phyloP scores from a whole-genome alignment of 2,329 filamentous ascomycete species.

The Neophaeococcomyces aloes region DNA sequence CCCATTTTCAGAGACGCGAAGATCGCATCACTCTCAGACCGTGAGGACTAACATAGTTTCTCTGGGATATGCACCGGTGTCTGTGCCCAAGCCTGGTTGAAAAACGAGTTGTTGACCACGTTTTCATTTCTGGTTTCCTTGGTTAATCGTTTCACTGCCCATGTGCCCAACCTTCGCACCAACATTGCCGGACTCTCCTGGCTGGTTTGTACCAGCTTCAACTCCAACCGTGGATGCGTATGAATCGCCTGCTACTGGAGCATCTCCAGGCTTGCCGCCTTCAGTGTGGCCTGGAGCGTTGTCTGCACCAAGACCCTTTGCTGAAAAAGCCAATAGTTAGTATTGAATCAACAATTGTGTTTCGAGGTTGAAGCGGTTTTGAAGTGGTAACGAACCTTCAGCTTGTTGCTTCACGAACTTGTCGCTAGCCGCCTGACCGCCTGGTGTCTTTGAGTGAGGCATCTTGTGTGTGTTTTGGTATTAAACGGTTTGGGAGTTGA shows the following conservation, averaged over 20 bases:
- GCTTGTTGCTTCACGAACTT: slow-evolving; percentile 10
- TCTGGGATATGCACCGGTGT: no score
- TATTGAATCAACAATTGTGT: neutral
- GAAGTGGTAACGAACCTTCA: neutral
- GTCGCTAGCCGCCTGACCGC: slow-evolving; percentile 4
- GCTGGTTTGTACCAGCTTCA: slow-evolving; percentile 4
- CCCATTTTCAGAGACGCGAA: no score
- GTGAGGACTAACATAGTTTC: no score
- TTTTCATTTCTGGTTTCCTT: slow-evolving; percentile 3
- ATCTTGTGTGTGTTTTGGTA: neutral
- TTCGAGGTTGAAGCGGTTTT: neutral
- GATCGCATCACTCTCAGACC: slow-evolving; percentile 1
- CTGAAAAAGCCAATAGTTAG: slow-evolving; percentile 1
- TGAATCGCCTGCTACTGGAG: slow-evolving; percentile 8
- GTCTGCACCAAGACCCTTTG: slow-evolving; percentile 3
- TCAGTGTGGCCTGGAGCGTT: slow-evolving; percentile 8
- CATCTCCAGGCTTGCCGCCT: slow-evolving; percentile 3
- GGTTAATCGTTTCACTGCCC: slow-evolving; percentile 2
- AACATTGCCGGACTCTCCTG: slow-evolving; percentile 7
- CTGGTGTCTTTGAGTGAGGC: slow-evolving; percentile 6
- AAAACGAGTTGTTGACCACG: neutral
- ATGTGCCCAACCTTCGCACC: slow-evolving; percentile 5
- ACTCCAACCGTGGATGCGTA: slow-evolving; percentile 1
- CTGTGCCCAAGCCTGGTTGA: no score
- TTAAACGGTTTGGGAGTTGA: neutral